Evolutionary conservation across 495 filamentous ascomycete species (phyloP).

Genomic region (Aspergillus conjunctus): DNA sequence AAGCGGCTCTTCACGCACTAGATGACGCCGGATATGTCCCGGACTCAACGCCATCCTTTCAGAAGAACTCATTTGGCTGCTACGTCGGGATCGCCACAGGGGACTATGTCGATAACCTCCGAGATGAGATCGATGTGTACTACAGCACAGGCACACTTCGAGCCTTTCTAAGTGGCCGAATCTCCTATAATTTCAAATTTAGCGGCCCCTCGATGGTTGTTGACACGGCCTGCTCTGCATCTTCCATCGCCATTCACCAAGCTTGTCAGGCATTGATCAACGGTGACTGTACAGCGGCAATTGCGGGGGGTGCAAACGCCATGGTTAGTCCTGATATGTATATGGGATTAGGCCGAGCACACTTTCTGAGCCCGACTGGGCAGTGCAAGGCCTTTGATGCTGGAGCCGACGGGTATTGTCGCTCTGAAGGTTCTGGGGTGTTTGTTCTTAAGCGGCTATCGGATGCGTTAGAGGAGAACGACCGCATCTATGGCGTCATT

Average conservation of each 20-base stretch:
- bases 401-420: slow-evolving; percentile 71
- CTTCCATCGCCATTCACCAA: slow-evolving; percentile 50
- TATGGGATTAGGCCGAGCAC: slow-evolving; percentile 63
- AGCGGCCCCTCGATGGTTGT: slow-evolving; percentile 69
- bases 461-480: slow-evolving; percentile 47
- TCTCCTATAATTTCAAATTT: slow-evolving; percentile 71
- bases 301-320: slow-evolving; percentile 68
- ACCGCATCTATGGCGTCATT: slow-evolving; percentile 43
- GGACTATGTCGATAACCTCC: slow-evolving; percentile 30
- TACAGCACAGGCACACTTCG: slow-evolving; percentile 27
- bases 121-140: slow-evolving; percentile 28
- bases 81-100: slow-evolving; percentile 38
- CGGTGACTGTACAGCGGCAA: slow-evolving; percentile 68
- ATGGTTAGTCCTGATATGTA: slow-evolving; percentile 71
- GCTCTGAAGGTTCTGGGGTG: slow-evolving; percentile 49
- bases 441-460: slow-evolving; percentile 48
- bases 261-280: slow-evolving; percentile 67
- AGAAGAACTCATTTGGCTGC: slow-evolving; percentile 29
- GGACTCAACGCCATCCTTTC: slow-evolving; percentile 25
- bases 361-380: slow-evolving; percentile 67
- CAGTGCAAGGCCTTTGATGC: slow-evolving; percentile 70
- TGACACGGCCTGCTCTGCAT: slow-evolving; percentile 78
- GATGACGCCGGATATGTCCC: slow-evolving; percentile 33
- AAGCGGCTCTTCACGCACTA: slow-evolving; percentile 40
- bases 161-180: slow-evolving; percentile 37